Evolutionary conservation across 345 rosid species (phyloP), one percentile per base, ranked within the genome.

Genomic region (Leavenworthia alabamica): DNA sequence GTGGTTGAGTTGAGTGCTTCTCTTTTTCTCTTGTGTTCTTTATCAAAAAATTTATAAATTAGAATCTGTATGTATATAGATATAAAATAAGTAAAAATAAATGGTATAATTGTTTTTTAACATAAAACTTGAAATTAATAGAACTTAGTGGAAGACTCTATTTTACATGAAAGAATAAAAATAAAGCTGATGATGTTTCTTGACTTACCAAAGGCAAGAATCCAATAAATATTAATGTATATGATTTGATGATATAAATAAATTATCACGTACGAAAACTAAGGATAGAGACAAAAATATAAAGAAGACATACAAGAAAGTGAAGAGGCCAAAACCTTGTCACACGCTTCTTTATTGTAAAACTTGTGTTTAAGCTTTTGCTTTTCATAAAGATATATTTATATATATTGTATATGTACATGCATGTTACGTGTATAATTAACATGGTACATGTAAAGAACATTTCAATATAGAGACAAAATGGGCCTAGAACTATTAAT

Each of bases 261-360:
- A 14, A 54, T 54, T 43, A 35, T 59, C 37, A n/a, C 6, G 12
- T 37, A 62, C 1, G 39, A 45, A 57, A 59, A 60, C 4, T 43
- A 29, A 28, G 58, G 45, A 37, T 37, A 56, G 17, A 19, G 46
- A 68, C 68, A 75, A 72, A 72, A 72, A 69, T 56, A 39, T 31
- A 71, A 71, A 49, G 54, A 63, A 63, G 66, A 56, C 40, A 35
- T 26, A 39, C 43, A 47, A 77, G 43, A 49, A 66, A 75, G 75
- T 68, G 70, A 72, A 79, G 83, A 78, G 72, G 75, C 83, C 79
- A 80, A 86, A 86, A 79, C 90, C 83, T 67, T 15, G 43, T 48
- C 69, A 73, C 85, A 82, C 82, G 90, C 86, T 66, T 72, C 72
- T 60, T 37, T 33, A 39, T 9, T 61, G 58, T 43, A 29, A 33